Base-by-base conservation (phyloP, 768 basidiomycete genomes). In the Leccinellum luteum region DNA sequence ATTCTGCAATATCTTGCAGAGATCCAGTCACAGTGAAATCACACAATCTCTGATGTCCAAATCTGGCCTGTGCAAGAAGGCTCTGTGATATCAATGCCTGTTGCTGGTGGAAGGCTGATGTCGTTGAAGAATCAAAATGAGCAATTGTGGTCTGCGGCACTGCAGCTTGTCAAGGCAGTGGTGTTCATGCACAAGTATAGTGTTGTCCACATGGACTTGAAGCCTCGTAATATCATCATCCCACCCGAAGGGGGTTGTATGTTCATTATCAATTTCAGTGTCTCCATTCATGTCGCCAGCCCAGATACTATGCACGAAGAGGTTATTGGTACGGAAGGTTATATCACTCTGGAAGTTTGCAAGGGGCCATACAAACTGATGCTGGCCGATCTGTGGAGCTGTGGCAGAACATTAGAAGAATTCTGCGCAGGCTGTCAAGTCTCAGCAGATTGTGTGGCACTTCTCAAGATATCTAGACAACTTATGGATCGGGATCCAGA, bases 151-250 rank as follows among this genome's bases (percentile, higher is more conserved):
- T 53, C 56, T 9, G 31, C 43, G 8, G 41, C 54, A 0, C 12
- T 9, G 2, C 57, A 58, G 27, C 54, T 58, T 7, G 3, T 58
- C n/a, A 48, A 58, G 14, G 57, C 38, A 6, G 48, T 58, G 7
- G 23, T 23, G 3, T 58, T 58, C 53, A 58, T 55, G 65, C 65
- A 66, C 30, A 25, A 57, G n/a, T 50, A 69, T 27, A 19, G 34
- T 1, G 44, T 66, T 1, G 66, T 53, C 0, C 60, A 66, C 51
- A 51, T 60, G 41, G 66, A 67, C 17, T 28, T 66, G 15, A 66
- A 67, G 3, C 52, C 47, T 0, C 21, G 15, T 2, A 57, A 57
- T 13, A 14, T 54, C 4, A 23, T 57, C 47, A 48, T 54, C 2
- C 52, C 47, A 14, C 27, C 35, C 1, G 48, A 31, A n/a, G 48